Base-by-base conservation (phyloP, 768 basidiomycete genomes). In the Leucocoprinus leucothites region DNA sequence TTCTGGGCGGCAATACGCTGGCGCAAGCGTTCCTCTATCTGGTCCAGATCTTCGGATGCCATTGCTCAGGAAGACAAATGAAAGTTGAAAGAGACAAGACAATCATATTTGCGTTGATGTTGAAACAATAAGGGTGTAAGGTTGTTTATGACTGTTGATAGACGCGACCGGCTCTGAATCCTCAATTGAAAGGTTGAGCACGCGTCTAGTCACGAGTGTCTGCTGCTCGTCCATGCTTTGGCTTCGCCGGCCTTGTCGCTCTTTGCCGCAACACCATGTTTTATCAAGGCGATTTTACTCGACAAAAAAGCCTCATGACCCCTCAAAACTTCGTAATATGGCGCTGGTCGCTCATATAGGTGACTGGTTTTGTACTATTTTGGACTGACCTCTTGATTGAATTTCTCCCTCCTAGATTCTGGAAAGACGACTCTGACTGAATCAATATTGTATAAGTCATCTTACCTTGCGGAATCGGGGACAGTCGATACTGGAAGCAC, bases 291-390 rank as follows among this genome's bases (percentile, higher is more conserved):
- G 71, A 53, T 55, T 38, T 21, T 70, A 73, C 59, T 63, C 72
- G 16, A 68, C 70, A 21, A 59, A 51, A n/a, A 53, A 59, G 1
- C 35, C 26, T 38, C 48, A 73, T 63, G 76, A 78, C 56, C 68
- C 78, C 9, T 69, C 73, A 11, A 77, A 74, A 61, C 53, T 84
- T 35, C 80, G 91, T 41, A 94, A 93, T 63, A 86, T 94, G 67
- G 91, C 91, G 14, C 76, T 94, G 2, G 88, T 93, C n/a, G 91
- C 91, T 41, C 91, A 94, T 65, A 92, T 94, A 48, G 91, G 91
- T 90, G 41, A 26, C 38, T n/a, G 81, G 62, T 3, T 26, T 28
- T 22, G 31, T 46, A 51, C 58, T 46, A 26, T 58, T 48, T 35
- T 18, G n/a, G 13, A 25, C 22, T 4, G 25, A 52, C 16, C 24